phyloP scores from a whole-genome alignment of 2,329 filamentous ascomycete genomes.

The Paramyrothecium roridum region DNA sequence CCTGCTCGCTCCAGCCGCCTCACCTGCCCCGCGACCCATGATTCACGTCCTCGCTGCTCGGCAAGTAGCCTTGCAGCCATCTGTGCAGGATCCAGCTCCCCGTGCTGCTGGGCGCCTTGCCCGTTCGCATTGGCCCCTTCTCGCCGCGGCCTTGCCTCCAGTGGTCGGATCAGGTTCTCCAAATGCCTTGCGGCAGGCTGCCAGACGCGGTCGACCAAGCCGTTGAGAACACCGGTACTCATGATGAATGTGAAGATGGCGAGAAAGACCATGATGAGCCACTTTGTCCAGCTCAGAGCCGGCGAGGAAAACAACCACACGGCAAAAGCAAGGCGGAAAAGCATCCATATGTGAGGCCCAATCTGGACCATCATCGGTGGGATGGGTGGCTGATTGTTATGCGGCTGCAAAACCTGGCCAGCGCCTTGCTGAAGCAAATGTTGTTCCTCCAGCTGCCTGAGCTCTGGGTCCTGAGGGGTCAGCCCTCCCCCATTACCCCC shows the following conservation, averaged over 20 bases:
- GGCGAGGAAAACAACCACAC: slow-evolving; percentile 56
- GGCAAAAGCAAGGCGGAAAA: slow-evolving; percentile 55
- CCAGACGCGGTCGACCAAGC: slow-evolving; percentile 51
- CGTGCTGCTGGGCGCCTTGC: slow-evolving; percentile 20
- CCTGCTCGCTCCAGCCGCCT: slow-evolving; percentile 57
- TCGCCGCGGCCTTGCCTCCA: slow-evolving; percentile 34
- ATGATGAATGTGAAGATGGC: slow-evolving; percentile 55
- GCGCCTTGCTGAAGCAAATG: slow-evolving; percentile 16
- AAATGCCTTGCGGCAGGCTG: slow-evolving; percentile 56
- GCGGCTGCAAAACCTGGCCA: slow-evolving; percentile 26
- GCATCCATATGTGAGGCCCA: slow-evolving; percentile 62
- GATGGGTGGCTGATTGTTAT: slow-evolving; percentile 34
- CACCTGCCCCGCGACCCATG: slow-evolving; percentile 35
- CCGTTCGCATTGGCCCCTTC: slow-evolving; percentile 12
- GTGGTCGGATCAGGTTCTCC: slow-evolving; percentile 52
- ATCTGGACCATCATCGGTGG: slow-evolving; percentile 31
- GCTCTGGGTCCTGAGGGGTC: neutral
- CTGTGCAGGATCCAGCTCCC: slow-evolving; percentile 42
- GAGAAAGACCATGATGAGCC: slow-evolving; percentile 51
- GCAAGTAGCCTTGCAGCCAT: slow-evolving; percentile 52
- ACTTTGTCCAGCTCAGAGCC: slow-evolving; percentile 56
- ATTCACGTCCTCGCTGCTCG: slow-evolving; percentile 24
- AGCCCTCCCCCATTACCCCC: too few relatives aligned
- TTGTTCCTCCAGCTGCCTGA: slow-evolving; percentile 18
- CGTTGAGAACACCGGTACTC: slow-evolving; percentile 58